A percentile compares a stretch with the other conserved stretches of the same genome.
Evolutionary conservation across 73 alveolate species (phyloP).

Genomic region (Tetrahymena malaccensis): DNA sequence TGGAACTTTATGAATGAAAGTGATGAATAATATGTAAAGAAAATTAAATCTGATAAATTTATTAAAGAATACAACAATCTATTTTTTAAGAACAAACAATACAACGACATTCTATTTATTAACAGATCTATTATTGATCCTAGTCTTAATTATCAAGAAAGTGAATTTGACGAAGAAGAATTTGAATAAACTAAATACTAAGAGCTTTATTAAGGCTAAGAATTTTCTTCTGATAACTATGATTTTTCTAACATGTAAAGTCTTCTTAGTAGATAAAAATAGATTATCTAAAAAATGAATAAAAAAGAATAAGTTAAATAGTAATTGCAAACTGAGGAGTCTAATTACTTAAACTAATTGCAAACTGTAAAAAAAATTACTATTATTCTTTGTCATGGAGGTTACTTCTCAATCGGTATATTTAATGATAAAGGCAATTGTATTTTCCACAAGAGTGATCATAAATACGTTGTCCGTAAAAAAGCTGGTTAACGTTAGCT

Average conservation of each 20-base stretch:
- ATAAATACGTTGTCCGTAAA: slow-evolving; percentile 86
- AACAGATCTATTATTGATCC: slow-evolving; percentile 32
- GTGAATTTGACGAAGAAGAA: neutral
- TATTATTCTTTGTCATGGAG: slow-evolving; percentile 93
- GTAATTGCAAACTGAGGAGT: slow-evolving; percentile 35
- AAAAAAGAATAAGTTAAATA: slow-evolving; percentile 19
- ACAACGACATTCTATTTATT: neutral
- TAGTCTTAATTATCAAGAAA: neutral
- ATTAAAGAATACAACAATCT: neutral
- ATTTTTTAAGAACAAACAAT: neutral
- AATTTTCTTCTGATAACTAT: slow-evolving; percentile 4
- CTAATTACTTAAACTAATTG: slow-evolving; percentile 48
- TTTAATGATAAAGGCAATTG: slow-evolving; percentile 57
- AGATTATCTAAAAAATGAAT: slow-evolving; percentile 70
- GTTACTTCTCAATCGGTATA: slow-evolving; percentile 76
- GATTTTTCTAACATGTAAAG: slow-evolving; percentile 29
- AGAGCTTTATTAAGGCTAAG: slow-evolving; percentile 9
- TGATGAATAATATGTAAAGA: neutral
- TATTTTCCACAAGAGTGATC: slow-evolving; percentile 83
- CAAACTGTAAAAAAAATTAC: slow-evolving; percentile 52
- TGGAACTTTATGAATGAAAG: neutral
- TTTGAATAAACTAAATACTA: slow-evolving; percentile 5
- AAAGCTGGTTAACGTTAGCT: slow-evolving; percentile 92
- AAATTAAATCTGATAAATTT: neutral
- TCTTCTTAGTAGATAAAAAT: slow-evolving; percentile 66